Evolutionary conservation across 2,329 filamentous ascomycete genomes (phyloP).

Genomic region (Colletotrichum sp.): DNA sequence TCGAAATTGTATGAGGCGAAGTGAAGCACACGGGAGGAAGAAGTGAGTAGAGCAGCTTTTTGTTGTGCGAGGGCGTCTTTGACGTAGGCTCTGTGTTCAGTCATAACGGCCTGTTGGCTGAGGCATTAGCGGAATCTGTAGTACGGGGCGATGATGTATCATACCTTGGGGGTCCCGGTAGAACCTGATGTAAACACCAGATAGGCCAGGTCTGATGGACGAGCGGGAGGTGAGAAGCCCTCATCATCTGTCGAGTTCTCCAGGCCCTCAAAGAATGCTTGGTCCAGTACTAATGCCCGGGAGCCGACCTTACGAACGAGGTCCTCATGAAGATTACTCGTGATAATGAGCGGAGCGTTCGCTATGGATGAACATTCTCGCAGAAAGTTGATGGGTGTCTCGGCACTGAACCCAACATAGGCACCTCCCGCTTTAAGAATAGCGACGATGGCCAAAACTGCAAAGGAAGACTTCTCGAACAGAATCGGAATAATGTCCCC

Average conservation of each 20-base stretch:
- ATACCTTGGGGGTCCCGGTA: slow-evolving; percentile 50
- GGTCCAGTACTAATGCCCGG: background rate
- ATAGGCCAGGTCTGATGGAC: slow-evolving; percentile 24
- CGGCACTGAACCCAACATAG: slow-evolving; percentile 29
- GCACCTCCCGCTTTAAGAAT: slow-evolving; percentile 61
- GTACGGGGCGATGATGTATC: background rate
- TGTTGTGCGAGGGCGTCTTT: slow-evolving; percentile 23
- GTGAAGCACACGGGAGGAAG: slow-evolving; percentile 53
- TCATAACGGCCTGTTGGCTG: slow-evolving; percentile 37
- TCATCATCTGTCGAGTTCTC: background rate
- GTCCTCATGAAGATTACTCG: background rate
- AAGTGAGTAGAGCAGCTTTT: background rate
- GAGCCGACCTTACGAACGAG: background rate
- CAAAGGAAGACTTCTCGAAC: slow-evolving; percentile 71
- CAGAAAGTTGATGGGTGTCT: background rate
- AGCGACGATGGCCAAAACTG: slow-evolving; percentile 75
- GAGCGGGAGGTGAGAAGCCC: background rate
- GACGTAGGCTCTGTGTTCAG: slow-evolving; percentile 25
- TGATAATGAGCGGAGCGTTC: background rate
- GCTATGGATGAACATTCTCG: background rate
- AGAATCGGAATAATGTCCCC: slow-evolving; percentile 68
- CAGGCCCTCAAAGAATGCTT: slow-evolving; percentile 40
- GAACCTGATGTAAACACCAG: slow-evolving; percentile 47
- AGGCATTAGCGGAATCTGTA: background rate
- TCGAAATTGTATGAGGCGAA: slow-evolving; percentile 61